Evolutionary conservation across 1,284 basidiomycete species (phyloP).

Genomic region (Puccinia horiana): DNA sequence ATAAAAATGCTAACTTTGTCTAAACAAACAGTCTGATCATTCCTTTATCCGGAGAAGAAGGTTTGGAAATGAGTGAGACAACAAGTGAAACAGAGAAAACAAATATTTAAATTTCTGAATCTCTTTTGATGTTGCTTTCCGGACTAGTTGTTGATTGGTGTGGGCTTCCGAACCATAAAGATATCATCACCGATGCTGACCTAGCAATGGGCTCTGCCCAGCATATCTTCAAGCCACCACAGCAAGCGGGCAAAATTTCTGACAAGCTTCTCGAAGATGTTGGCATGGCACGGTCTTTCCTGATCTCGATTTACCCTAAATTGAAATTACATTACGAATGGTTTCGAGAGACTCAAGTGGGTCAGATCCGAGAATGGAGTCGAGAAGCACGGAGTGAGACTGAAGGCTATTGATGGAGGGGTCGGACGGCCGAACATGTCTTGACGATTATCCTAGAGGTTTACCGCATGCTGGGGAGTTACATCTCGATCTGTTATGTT

Average conservation of each 20-base stretch:
- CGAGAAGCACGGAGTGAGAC: conserved; percentile 76
- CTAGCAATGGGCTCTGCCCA: conserved; percentile 42
- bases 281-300: conserved; percentile 68
- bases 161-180: no score
- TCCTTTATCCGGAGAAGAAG: no score
- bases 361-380: conserved; percentile 85
- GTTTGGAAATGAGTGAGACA: no score
- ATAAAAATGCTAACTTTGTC: no score
- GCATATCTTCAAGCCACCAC: conserved; percentile 59
- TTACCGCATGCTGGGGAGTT: conserved; percentile 85
- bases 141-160: no score
- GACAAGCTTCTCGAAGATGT: conserved; percentile 66
- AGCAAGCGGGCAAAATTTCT: conserved; percentile 32
- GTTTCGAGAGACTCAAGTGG: conserved; percentile 89
- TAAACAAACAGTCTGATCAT: no score
- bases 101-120: no score
- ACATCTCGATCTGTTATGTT: conserved; percentile 85
- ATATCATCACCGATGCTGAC: conserved; percentile 50
- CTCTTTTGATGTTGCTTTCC: no score
- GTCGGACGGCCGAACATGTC: conserved; percentile 80
- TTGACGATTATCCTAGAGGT: conserved; percentile 90
- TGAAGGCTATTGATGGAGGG: conserved; percentile 91
- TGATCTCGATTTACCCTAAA: conserved; percentile 76
- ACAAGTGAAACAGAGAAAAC: no score
- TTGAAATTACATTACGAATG: conserved; percentile 88